Conservation (phyloP, 2,329 filamentous ascomycete species). For the Tolypocladium tropicale region DNA sequence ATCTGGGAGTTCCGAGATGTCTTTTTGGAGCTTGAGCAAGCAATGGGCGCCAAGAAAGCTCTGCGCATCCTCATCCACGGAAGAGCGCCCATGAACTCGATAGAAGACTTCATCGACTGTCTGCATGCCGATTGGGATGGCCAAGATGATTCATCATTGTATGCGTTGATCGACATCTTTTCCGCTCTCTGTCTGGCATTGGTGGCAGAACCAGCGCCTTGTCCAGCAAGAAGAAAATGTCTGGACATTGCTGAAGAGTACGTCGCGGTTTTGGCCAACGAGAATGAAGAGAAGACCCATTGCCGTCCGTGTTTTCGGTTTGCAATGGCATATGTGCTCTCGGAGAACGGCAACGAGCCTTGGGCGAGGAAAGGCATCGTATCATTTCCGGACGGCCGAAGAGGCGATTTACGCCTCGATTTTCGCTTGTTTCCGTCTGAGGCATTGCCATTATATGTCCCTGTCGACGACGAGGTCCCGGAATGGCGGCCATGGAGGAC, state of each 20-base stretch:
- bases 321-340: neutral
- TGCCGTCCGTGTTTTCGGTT: neutral
- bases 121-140: neutral
- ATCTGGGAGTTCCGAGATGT: conserved; percentile 3
- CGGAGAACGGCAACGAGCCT: neutral
- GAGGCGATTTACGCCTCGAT: neutral
- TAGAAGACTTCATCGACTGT: neutral
- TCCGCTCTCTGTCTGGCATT: neutral
- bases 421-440: neutral
- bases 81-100: neutral
- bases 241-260: neutral
- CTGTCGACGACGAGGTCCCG: neutral
- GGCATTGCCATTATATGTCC: neutral
- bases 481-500: neutral
- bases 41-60: neutral
- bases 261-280: neutral
- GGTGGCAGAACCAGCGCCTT: neutral
- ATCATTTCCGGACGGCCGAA: neutral
- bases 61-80: neutral
- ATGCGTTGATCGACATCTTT: conserved; percentile 1
- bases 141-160: neutral
- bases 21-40: neutral
- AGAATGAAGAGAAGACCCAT: neutral
- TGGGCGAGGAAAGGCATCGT: neutral
- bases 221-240: neutral